Base-by-base conservation (phyloP, 176 grass and related monocot genomes). In the Panicum miliaceum region DNA sequence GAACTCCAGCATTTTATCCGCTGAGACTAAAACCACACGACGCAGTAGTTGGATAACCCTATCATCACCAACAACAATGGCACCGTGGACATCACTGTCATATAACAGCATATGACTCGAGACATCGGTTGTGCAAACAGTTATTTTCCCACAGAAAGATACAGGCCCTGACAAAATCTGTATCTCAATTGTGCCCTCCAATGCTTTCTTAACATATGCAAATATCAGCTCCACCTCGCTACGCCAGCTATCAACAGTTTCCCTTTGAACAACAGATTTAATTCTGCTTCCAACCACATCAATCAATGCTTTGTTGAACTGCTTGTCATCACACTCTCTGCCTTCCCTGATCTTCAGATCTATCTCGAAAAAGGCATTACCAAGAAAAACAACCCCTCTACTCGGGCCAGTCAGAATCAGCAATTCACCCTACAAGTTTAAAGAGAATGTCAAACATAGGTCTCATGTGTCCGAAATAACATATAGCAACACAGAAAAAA, bases 231-330 rank as follows among this genome's bases (percentile, higher is more conserved):
- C 62, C 64, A 85, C 38, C 32, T 76, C 73, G 0, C 73, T 76
- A 13, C 54, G 34, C 73, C 73, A 58, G 73, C 52, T 76, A 45
- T 22, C 16, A 34, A 77, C 3, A 59, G 51, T 12, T 77, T 68
- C 8, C 38, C 61, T 68, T 26, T 32, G 3, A 68, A 84, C 35
- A 48, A 15, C 14, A n/a, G 20, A 41, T 4, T 23, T 10, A 12
- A 83, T 83, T 25, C 12, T 5, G 13, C 40, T 5, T 48, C 67
- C 6, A 45, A 58, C 56, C 51, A 26, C 25, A 10, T 78, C 74
- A 60, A 70, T 7, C 50, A 85, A 25, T 8, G 27, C 3, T 78
- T 84, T 77, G 38, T 56, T 46, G 67, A 84, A 77, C 76, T 84
- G 22, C 16, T 29, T n/a, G 37, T 77, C 63, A 1, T 29, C 8